Evolutionary conservation across 495 filamentous ascomycete genomes (phyloP).

Genomic region (Xylaria cubensis): DNA sequence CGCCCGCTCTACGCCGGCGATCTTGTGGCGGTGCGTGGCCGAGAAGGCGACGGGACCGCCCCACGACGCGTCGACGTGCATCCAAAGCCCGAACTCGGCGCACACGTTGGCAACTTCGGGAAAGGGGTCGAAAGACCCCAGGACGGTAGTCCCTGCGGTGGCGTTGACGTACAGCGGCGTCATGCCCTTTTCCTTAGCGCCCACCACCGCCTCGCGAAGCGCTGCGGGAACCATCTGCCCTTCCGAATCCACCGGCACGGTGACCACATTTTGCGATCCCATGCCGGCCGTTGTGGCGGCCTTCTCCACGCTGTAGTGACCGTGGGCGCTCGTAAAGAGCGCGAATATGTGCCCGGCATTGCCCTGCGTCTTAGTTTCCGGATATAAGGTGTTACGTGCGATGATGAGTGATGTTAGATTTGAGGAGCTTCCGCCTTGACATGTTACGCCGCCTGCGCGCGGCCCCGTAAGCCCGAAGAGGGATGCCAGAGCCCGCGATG

Average conservation of each 20-base stretch:
- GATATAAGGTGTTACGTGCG: constrained; percentile 85
- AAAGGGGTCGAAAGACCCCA: constrained; percentile 89
- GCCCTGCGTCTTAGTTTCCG: constrained; percentile 73
- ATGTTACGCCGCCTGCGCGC: constrained; percentile 83
- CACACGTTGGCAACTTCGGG: constrained; percentile 74
- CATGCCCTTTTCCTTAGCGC: constrained; percentile 65
- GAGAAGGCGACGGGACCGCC: constrained; percentile 87
- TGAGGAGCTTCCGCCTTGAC: constrained; percentile 83
- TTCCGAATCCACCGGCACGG: constrained; percentile 72
- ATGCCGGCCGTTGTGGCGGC: constrained; percentile 86
- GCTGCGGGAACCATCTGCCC: constrained; percentile 75
- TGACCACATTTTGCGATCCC: constrained; percentile 72
- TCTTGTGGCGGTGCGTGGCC: constrained; percentile 62
- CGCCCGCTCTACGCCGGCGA: constrained; percentile 73
- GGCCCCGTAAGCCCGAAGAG: constrained; percentile 79
- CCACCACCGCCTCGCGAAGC: constrained; percentile 65
- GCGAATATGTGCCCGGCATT: constrained; percentile 70
- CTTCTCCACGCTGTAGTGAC: constrained; percentile 95
- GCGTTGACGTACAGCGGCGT: constrained; percentile 96
- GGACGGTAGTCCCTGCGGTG: constrained; percentile 91
- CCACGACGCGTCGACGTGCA: constrained; percentile 92
- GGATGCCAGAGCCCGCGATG: constrained; percentile 68
- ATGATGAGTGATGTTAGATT: constrained; percentile 89
- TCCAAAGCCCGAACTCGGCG: constrained; percentile 74
- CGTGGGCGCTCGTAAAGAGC: constrained; percentile 87